Conservation (phyloP, 805 yeast genomes). For the Metschnikowia corniflorae region DNA sequence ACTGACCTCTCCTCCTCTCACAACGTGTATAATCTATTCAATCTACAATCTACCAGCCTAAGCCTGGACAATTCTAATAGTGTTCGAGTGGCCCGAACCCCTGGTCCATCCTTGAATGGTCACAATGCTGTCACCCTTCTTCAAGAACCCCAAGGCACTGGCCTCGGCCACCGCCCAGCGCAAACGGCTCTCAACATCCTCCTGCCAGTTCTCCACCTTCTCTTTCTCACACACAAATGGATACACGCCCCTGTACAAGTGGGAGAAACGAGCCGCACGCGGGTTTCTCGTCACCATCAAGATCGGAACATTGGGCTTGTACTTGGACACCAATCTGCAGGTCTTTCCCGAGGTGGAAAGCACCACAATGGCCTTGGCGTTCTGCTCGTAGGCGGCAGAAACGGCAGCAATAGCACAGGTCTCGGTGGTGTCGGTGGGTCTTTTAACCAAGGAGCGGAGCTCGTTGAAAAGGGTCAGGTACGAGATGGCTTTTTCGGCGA, state of each 20-base stretch:
- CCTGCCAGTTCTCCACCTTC: slow-evolving; percentile 82
- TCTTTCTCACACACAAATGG: slow-evolving; percentile 81
- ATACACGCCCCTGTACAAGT: slow-evolving; percentile 97
- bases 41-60: slow-evolving; percentile 24
- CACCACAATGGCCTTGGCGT: slow-evolving; percentile 94
- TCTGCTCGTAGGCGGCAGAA: slow-evolving; percentile 92
- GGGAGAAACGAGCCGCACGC: slow-evolving; percentile 90
- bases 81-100: slow-evolving; percentile 98
- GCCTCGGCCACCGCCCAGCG: slow-evolving; percentile 91
- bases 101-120: slow-evolving; percentile 99
- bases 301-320: slow-evolving; percentile 96
- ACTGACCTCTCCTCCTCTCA: background rate
- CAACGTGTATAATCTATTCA: background rate
- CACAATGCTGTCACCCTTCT: slow-evolving; percentile 83
- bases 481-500: slow-evolving; percentile 96
- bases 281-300: slow-evolving; percentile 97
- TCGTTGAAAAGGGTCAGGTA: slow-evolving; percentile 83
- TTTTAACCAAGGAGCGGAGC: slow-evolving; percentile 76
- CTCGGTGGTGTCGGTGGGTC: slow-evolving; percentile 91
- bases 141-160: slow-evolving; percentile 76
- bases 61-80: slow-evolving; percentile 86
- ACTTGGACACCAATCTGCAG: slow-evolving; percentile 94
- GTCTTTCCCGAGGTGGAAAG: slow-evolving; percentile 93
- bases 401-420: slow-evolving; percentile 97
- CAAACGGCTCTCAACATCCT: slow-evolving; percentile 93